Base-by-base conservation (phyloP, 768 basidiomycete genomes). In the Collybiopsis luxurians region DNA sequence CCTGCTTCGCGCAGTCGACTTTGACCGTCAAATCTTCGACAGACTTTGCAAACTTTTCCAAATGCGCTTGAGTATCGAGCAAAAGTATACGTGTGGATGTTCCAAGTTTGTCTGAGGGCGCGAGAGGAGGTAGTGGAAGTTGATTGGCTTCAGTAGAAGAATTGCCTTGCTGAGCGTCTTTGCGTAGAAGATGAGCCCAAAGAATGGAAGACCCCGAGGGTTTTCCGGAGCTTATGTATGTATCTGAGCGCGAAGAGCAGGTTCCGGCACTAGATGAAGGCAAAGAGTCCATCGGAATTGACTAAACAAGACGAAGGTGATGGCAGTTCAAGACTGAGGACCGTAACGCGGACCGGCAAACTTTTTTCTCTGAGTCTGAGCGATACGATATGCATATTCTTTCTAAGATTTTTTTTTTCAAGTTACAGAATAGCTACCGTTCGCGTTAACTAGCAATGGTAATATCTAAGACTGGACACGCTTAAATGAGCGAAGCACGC, bases 11-110 rank as follows among this genome's bases (percentile, higher is more conserved):
- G 30, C 80, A 75, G 13, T 83, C 80, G 12, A 87, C 74, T 30
- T 71, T 75, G 11, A 68, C 67, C 1, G 81, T 68, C 23, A 90
- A 73, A n/a, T 69, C 69, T 42, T 81, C 83, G 13, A 85, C 79
- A 28, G 79, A 77, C 6, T 71, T 71, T 0, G 85, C 81, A 58
- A 90, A 90, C 61, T 74, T 80, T 68, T 91, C 87, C 34, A 90
- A 76, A 59, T 85, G 82, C 21, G 79, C 80, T 55, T 89, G 87
- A 0, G 87, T 89, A 65, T 90, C 89, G 60, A 90, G 82, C 21
- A 91, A 71, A 12, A 90, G 76, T 61, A 90, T 78, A 39, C 88
- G 81, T 72, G 85, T 85, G 5, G 89, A 87, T 2, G 87, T 86
- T 12, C 79, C 82, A 10, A 80, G 79, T 61, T 80, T 89, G 71